A percentile compares a stretch with the other conserved stretches of the same genome.
phyloP scores from a whole-genome alignment of 148 eudicot genomes.

The Rhododendron mucronatum region DNA sequence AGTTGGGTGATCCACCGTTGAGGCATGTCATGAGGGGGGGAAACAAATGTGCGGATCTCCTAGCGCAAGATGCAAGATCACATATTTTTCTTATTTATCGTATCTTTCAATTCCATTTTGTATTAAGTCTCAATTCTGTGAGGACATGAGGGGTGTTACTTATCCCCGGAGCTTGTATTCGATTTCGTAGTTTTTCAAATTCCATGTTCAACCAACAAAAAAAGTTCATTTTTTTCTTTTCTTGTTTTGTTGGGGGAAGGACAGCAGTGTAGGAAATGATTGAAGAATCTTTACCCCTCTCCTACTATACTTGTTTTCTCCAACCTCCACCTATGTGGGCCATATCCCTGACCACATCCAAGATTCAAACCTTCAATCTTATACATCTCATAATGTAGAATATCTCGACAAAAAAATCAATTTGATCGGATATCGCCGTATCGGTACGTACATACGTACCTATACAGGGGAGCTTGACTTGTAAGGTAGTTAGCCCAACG shows the following conservation, averaged over 20 bases:
- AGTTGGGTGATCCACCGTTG: no score
- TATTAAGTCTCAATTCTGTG: no score
- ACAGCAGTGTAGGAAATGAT: neutral
- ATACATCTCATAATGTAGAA: neutral
- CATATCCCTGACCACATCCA: neutral
- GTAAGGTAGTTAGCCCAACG: neutral
- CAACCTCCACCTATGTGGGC: neutral
- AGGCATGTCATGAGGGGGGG: no score
- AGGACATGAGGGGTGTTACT: no score
- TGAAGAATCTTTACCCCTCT: neutral
- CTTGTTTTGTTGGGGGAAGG: neutral
- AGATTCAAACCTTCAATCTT: neutral
- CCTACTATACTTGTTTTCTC: neutral
- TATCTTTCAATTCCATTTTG: no score
- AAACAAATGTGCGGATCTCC: no score
- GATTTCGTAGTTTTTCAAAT: no score
- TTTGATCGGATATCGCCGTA: neutral
- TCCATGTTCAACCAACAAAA: no score
- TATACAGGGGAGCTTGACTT: neutral
- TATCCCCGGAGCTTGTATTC: no score
- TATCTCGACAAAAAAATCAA: neutral
- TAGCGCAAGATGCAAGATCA: no score
- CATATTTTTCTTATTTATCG: no score
- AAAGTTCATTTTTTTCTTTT: neutral
- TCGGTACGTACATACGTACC: neutral